Conservation (phyloP, 139 green algal species). For the Chlamydomonas asymmetrica region DNA sequence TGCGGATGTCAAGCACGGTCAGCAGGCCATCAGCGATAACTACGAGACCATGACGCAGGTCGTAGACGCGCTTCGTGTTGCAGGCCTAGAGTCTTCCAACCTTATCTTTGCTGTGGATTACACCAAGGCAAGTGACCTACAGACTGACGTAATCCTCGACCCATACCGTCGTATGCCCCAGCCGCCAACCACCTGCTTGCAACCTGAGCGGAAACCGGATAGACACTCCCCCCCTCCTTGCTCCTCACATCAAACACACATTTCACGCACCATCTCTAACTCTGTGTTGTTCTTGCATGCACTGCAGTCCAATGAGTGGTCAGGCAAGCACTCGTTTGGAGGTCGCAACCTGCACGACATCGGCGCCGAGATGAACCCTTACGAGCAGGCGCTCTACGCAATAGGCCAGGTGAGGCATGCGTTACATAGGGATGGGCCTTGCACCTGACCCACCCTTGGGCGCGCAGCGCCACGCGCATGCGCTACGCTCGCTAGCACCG, state of each 20-base stretch:
- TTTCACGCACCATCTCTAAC: neutral
- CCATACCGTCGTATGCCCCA: neutral
- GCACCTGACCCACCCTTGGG: too few species aligned
- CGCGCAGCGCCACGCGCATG: too few species aligned
- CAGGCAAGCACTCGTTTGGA: constrained; percentile 50
- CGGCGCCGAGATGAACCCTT: constrained; percentile 46
- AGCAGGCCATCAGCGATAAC: constrained; percentile 25
- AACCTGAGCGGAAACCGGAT: too few species aligned
- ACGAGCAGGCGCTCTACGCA: constrained; percentile 50
- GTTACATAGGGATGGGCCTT: too few species aligned
- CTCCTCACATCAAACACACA: neutral
- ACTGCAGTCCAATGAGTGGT: constrained; percentile 66
- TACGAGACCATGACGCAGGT: constrained; percentile 37
- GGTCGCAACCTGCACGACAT: constrained; percentile 50
- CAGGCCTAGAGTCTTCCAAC: constrained; percentile 63
- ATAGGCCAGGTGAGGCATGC: too few species aligned
- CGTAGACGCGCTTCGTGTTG: constrained; percentile 40
- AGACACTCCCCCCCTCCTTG: too few species aligned
- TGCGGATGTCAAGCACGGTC: too few species aligned
- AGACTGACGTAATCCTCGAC: neutral
- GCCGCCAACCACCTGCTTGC: too few species aligned
- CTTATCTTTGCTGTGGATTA: constrained; percentile 70
- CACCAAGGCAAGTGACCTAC: constrained; percentile 51
- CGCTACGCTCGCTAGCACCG: too few species aligned
- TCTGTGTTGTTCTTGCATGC: too few species aligned